These are phyloP conservation scores for Dionaea muscipula DNA, from an alignment of 179 eudicot genomes.

Conservation along the genomic window DNA sequence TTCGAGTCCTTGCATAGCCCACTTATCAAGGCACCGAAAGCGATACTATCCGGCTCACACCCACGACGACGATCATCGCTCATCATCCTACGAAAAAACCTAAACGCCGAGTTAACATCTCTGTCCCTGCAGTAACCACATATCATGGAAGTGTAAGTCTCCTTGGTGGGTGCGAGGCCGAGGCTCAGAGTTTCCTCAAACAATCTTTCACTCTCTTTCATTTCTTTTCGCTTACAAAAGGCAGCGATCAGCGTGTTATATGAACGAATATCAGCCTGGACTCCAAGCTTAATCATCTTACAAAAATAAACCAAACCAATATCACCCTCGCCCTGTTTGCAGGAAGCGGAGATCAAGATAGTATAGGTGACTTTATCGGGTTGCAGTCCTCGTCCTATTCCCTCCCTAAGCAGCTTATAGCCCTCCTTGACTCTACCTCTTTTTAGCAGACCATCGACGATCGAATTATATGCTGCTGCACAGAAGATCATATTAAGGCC, in stretches of 20 bases:
- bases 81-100: slow-evolving; percentile 51
- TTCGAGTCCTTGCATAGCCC: slow-evolving; percentile 69
- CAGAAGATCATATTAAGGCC: slow-evolving; percentile 45
- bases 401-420: slow-evolving; percentile 30
- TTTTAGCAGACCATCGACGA: slow-evolving; percentile 51
- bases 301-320: slow-evolving; percentile 38
- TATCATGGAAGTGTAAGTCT: slow-evolving; percentile 79
- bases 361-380: slow-evolving; percentile 71
- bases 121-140: slow-evolving; percentile 57
- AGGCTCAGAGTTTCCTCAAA: slow-evolving; percentile 41
- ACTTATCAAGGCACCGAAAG: slow-evolving; percentile 76
- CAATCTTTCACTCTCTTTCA: slow-evolving; percentile 52
- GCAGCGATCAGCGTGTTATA: slow-evolving; percentile 56
- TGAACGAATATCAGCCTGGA: slow-evolving; percentile 47
- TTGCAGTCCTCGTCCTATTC: slow-evolving; percentile 27
- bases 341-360: slow-evolving; percentile 54
- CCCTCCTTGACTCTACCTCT: slow-evolving; percentile 63
- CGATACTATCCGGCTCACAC: slow-evolving; percentile 60
- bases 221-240: slow-evolving; percentile 43
- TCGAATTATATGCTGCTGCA: slow-evolving; percentile 60
- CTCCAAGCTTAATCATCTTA: slow-evolving; percentile 59
- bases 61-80: slow-evolving; percentile 38
- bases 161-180: slow-evolving; percentile 58
- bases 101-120: slow-evolving; percentile 30
- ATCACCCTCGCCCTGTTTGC: slow-evolving; percentile 32